Percentiles rank a stretch among this genome's conserved stretches.
phyloP scores from a whole-genome alignment of 225 moss, liverwort and hornwort genomes.

The Thuidium tamariscinum region DNA sequence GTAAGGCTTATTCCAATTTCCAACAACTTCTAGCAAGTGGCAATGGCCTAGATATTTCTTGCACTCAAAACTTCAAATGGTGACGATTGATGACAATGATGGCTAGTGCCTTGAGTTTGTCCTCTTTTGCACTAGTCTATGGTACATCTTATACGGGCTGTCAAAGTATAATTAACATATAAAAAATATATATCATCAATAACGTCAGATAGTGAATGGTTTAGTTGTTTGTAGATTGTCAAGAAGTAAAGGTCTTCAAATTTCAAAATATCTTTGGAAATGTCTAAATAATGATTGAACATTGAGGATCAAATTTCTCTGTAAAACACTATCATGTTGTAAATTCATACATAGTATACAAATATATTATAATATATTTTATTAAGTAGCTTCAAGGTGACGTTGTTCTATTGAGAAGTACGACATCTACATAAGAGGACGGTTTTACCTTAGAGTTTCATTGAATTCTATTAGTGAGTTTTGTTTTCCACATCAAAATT shows the following conservation, averaged over 20 bases:
- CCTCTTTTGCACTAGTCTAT: not conserved
- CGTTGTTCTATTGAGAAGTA: too few relatives aligned
- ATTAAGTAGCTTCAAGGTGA: too few relatives aligned
- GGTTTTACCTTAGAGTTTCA: too few relatives aligned
- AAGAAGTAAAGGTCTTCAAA: not conserved
- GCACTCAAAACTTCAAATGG: not conserved
- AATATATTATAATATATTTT: too few relatives aligned
- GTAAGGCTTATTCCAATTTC: not conserved
- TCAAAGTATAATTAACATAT: not conserved
- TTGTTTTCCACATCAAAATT: too few relatives aligned
- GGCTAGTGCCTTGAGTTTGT: not conserved
- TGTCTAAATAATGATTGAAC: not conserved
- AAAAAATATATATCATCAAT: not conserved
- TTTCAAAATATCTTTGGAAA: not conserved
- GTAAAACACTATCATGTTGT: not conserved
- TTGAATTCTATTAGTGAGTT: too few relatives aligned
- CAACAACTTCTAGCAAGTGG: not conserved
- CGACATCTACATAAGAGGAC: too few relatives aligned
- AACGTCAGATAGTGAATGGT: not conserved
- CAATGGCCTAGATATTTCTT: not conserved
- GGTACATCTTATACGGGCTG: conserved; percentile 2
- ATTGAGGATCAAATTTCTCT: not conserved
- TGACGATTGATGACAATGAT: not conserved
- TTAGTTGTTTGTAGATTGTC: not conserved
- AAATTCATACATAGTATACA: too few relatives aligned